Evolutionary conservation across 176 grass and related monocot species (phyloP).

Genomic region (Neostapfia colusana): DNA sequence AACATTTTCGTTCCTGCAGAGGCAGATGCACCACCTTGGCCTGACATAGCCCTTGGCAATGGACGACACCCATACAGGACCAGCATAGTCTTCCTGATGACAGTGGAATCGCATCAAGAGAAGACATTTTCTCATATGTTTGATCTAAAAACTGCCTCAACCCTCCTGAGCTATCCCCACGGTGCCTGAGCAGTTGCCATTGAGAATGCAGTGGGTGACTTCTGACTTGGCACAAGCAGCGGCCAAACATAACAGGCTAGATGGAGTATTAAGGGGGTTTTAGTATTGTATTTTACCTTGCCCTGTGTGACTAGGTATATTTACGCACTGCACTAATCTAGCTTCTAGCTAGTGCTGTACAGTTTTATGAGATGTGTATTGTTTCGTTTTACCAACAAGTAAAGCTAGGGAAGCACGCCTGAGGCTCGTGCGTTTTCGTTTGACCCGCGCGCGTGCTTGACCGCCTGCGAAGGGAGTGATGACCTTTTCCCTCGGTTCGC

Average conservation of each 20-base stretch:
- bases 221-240: too few species aligned
- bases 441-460: constrained; percentile 28
- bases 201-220: too few species aligned
- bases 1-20: constrained; percentile 14
- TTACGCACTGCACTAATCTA: neutral
- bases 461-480: constrained; percentile 27
- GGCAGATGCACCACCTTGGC: neutral
- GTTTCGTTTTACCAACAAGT: neutral
- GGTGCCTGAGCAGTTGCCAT: too few species aligned
- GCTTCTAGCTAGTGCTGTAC: neutral
- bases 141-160: neutral
- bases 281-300: neutral
- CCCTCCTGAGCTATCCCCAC: too few species aligned
- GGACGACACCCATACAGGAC: neutral
- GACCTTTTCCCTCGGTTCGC: constrained; percentile 17
- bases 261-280: neutral
- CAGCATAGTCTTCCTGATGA: neutral
- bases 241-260: too few species aligned
- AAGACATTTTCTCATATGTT: neutral
- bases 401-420: constrained; percentile 36
- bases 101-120: neutral
- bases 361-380: neutral
- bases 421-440: constrained; percentile 43
- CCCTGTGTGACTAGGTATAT: neutral
- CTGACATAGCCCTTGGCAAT: constrained; percentile 3